Base-by-base conservation (phyloP, 2,329 filamentous ascomycete species). In the Bipolaris gigantea region DNA sequence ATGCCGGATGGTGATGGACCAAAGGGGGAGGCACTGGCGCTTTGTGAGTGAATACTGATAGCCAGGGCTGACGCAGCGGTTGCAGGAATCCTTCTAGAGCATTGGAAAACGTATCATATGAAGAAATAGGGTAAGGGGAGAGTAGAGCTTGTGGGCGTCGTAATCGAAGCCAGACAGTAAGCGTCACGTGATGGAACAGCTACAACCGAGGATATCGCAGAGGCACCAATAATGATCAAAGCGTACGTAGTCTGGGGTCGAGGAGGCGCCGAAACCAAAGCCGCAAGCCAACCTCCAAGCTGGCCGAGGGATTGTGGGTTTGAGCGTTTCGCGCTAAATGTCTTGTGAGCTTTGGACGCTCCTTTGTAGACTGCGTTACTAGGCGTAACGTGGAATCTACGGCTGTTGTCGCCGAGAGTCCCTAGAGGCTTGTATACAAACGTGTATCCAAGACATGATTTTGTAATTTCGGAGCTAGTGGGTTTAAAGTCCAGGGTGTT, bases 151-250 rank as follows among this genome's bases (percentile, higher is more conserved):
- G 27, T 30, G 27, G 7, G 27, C 13, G 27, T 30, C 10, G 27
- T 10, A 13, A 30, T 30, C 10, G 27, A 30, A 30, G 10, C 27
- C 10, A 13, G 2, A 10, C 19, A 38, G 16, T 30, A 11, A 18
- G 25, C 11, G 23, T 51, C 52, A 55, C 48, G 42, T 23, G 52
- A 51, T 23, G 21, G 25, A 38, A 25, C 38, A 51, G 53, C 53
- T 48, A 48, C 25, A 51, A 27, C 48, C 53, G 48, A 52, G 42
- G 53, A 36, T 46, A 16, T 51, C 13, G 33, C 25, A 43, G 25
- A 25, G 44, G 35, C 40, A 35, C 16, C 32, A 19, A 5, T 10
- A n/a, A n/a, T 18, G 18, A 16, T 32, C 40, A 19, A 25, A 2
- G 18, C 39, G 25, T 49, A 32, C 39, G 25, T 49, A 32, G 30